Percentiles rank a stretch among this genome's conserved stretches.
Conservation (phyloP, 2,329 filamentous ascomycete genomes). For the Ophiostoma pallidulum region DNA sequence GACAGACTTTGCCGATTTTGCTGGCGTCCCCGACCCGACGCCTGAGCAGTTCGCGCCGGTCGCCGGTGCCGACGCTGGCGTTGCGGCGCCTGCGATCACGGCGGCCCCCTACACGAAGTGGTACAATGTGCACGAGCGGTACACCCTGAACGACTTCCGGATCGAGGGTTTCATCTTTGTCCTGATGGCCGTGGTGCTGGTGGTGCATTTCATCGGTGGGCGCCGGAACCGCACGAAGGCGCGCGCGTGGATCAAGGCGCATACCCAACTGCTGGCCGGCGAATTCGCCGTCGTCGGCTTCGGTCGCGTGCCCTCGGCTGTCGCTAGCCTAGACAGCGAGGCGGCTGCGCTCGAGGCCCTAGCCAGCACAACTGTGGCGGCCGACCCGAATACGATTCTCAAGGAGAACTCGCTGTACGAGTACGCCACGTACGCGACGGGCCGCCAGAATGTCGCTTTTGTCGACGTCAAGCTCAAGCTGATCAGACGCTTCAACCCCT, state of each 20-base stretch:
- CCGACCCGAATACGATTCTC: constrained; percentile 48
- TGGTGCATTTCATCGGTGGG: constrained; percentile 73
- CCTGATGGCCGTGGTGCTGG: constrained; percentile 63
- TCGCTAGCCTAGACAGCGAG: constrained; percentile 36
- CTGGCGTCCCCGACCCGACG: constrained; percentile 58
- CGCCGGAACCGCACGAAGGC: constrained; percentile 72
- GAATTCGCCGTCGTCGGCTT: constrained; percentile 90
- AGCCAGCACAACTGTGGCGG: constrained; percentile 24
- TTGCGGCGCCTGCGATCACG: constrained; percentile 37
- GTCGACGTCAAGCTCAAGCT: constrained; percentile 75
- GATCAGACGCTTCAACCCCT: constrained; percentile 79
- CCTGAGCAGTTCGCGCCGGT: constrained; percentile 38
- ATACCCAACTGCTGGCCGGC: constrained; percentile 60
- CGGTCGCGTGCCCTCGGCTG: constrained; percentile 36
- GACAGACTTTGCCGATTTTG: constrained; percentile 89
- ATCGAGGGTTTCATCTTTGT: constrained; percentile 74
- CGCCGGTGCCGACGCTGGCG: constrained; percentile 30
- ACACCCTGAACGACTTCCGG: constrained; percentile 74
- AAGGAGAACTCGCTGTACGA: constrained; percentile 85
- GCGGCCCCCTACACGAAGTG: constrained; percentile 74
- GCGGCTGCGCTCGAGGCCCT: constrained; percentile 57
- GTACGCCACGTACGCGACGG: constrained; percentile 79
- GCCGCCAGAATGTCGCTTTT: constrained; percentile 87
- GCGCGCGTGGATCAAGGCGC: constrained; percentile 66
- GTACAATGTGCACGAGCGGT: constrained; percentile 94